A percentile compares a stretch with the other conserved stretches of the same genome.
Evolutionary conservation across 2,329 filamentous ascomycete genomes (phyloP).

Genomic region (Orbilia blumenaviensis): DNA sequence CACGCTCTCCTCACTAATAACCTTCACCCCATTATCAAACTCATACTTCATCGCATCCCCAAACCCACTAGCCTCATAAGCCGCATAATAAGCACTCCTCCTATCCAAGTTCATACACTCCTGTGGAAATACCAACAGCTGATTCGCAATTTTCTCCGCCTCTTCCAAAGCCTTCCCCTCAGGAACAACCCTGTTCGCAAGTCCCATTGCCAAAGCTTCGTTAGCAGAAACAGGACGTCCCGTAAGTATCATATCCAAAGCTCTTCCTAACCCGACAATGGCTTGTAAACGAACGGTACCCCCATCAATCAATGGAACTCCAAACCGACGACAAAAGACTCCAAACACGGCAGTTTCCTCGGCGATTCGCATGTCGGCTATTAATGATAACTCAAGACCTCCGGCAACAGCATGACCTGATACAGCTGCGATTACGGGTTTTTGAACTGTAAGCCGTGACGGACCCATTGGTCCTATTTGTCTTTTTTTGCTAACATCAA

Average conservation of each 20-base stretch:
- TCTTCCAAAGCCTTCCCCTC: conserved; percentile 66
- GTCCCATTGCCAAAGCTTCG: conserved; percentile 88
- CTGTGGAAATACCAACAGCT: conserved; percentile 66
- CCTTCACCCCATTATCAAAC: conserved; percentile 63
- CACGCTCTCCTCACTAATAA: conserved; percentile 63
- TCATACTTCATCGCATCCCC: conserved; percentile 66
- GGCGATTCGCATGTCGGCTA: conserved; percentile 67
- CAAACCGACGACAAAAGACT: conserved; percentile 67
- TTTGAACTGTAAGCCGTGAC: conserved; percentile 71
- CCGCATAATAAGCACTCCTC: conserved; percentile 64
- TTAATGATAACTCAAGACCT: conserved; percentile 66
- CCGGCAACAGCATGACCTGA: conserved; percentile 68
- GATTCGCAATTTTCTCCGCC: conserved; percentile 64
- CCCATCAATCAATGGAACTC: conserved; percentile 65
- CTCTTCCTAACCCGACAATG: conserved; percentile 66
- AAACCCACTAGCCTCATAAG: conserved; percentile 65
- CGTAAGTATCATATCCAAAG: conserved; percentile 69
- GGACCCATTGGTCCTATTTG: conserved; percentile 65
- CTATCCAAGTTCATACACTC: conserved; percentile 67
- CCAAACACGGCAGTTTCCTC: conserved; percentile 68
- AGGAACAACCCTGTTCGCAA: conserved; percentile 82
- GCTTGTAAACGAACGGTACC: conserved; percentile 67
- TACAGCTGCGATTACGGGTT: conserved; percentile 67
- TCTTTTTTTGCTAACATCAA: conserved; percentile 59
- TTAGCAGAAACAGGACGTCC: conserved; percentile 72